Evolutionary conservation across 139 green algal species (phyloP).

Genomic region (Raphidocelis subcapitata): DNA sequence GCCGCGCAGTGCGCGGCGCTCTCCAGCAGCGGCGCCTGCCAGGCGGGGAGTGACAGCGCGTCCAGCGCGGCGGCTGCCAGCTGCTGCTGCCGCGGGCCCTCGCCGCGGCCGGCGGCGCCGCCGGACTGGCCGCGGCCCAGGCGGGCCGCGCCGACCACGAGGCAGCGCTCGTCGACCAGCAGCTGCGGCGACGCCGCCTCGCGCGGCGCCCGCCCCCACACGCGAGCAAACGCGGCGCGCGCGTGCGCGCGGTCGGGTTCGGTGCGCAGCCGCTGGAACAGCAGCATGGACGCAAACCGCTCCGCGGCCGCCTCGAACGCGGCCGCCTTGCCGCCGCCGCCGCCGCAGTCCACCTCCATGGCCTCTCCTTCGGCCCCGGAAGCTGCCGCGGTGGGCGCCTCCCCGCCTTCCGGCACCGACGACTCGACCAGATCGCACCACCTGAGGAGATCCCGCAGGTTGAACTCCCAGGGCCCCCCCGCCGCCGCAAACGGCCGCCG

Average conservation of each 20-base stretch:
- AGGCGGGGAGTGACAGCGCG: slow-evolving; percentile 62
- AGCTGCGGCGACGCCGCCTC: no score
- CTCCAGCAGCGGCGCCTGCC: slow-evolving; percentile 71
- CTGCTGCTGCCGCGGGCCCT: no score
- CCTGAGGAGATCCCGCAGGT: slow-evolving; percentile 95
- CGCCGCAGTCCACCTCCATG: slow-evolving; percentile 21
- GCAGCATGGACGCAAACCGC: slow-evolving; percentile 76
- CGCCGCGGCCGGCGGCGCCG: no score
- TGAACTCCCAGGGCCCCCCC: slow-evolving; percentile 98
- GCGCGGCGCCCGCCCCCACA: slow-evolving; percentile 59
- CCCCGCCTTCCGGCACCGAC: slow-evolving; percentile 13
- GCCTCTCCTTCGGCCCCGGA: slow-evolving; percentile 8
- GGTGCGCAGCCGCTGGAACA: slow-evolving; percentile 81
- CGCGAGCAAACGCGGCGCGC: slow-evolving; percentile 38
- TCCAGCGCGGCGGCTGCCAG: no score
- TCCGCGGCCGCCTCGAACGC: slow-evolving; percentile 50
- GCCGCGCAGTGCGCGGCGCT: slow-evolving; percentile 38
- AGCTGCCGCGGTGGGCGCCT: neutral
- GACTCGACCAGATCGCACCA: slow-evolving; percentile 88
- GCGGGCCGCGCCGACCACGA: no score
- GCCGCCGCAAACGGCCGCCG: slow-evolving; percentile 55
- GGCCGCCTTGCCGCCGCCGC: no score
- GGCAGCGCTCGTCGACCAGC: no score
- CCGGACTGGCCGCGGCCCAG: no score
- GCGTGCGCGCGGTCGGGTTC: slow-evolving; percentile 59